Conservation (phyloP, 2,329 filamentous ascomycete species). For the Knufia petricola region DNA sequence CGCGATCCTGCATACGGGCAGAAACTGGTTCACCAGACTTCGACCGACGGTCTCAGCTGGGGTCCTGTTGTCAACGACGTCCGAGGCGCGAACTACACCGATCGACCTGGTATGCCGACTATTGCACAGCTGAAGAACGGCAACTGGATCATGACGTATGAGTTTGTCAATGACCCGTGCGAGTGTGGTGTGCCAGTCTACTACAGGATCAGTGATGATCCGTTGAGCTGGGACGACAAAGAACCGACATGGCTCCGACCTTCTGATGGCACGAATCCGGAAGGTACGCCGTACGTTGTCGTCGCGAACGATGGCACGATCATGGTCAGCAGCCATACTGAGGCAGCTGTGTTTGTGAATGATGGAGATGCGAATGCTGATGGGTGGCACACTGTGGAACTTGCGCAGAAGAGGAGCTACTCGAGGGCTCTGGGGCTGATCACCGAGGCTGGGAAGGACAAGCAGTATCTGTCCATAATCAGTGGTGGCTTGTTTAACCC, state of each 20-base stretch:
- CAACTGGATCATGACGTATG: conserved; percentile 56
- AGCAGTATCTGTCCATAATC: neutral
- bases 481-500: neutral
- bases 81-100: conserved; percentile 51
- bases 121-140: conserved; percentile 50
- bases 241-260: conserved; percentile 34
- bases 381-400: too few species aligned
- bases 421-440: too few species aligned
- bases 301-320: conserved; percentile 41
- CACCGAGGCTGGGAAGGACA: neutral
- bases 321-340: conserved; percentile 36
- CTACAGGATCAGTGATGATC: conserved; percentile 42
- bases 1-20: conserved; percentile 57
- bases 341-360: conserved; percentile 40
- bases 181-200: conserved; percentile 34
- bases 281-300: conserved; percentile 42
- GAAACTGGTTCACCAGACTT: conserved; percentile 57
- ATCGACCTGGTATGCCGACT: conserved; percentile 59
- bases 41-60: conserved; percentile 52
- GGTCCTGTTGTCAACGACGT: conserved; percentile 52
- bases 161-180: conserved; percentile 44
- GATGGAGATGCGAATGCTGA: conserved; percentile 29
- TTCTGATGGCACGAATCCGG: conserved; percentile 36
- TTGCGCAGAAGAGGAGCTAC: too few species aligned
- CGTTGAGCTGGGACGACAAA: conserved; percentile 37